Percentiles rank a stretch among this genome's conserved stretches.
phyloP scores from a whole-genome alignment of 2,329 filamentous ascomycete genomes.

The Phialophora verrucosa region DNA sequence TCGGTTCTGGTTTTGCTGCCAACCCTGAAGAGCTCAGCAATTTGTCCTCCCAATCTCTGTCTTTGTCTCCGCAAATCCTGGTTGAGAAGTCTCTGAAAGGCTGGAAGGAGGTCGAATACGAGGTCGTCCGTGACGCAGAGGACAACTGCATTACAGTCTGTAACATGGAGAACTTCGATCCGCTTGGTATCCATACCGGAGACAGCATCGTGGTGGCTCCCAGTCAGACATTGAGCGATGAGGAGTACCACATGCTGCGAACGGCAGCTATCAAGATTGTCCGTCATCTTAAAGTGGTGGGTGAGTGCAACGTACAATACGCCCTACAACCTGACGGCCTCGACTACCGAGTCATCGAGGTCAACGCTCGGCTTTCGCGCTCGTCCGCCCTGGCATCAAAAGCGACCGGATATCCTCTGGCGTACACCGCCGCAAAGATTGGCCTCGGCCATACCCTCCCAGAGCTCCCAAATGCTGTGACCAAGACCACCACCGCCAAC shows the following conservation, averaged over 20 bases:
- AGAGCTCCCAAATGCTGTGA: conserved; percentile 95
- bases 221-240: conserved; percentile 94
- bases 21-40: conserved; percentile 93
- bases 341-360: conserved; percentile 98
- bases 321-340: conserved; percentile 94
- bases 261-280: conserved; percentile 98
- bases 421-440: conserved; percentile 98
- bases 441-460: conserved; percentile 93
- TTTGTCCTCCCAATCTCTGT: conserved; percentile 88
- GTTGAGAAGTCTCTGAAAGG: conserved; percentile 99
- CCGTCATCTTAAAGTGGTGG: conserved; percentile 92
- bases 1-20: conserved; percentile 94
- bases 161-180: conserved; percentile 99
- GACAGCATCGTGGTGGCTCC: conserved; percentile 98
- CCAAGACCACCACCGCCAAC: conserved; percentile 97
- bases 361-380: conserved; percentile 96
- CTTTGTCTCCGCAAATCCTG: conserved; percentile 91
- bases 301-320: conserved; percentile 99
- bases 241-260: conserved; percentile 99
- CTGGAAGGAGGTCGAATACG: conserved; percentile 99
- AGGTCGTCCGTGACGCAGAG: conserved; percentile 93
- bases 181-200: conserved; percentile 95
- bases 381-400: conserved; percentile 97
- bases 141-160: conserved; percentile 99
- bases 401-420: conserved; percentile 94